Evolutionary conservation across 2,329 filamentous ascomycete genomes (phyloP), one percentile per base, ranked within the genome.

Genomic region (Scopulariopsis brevicaulis): DNA sequence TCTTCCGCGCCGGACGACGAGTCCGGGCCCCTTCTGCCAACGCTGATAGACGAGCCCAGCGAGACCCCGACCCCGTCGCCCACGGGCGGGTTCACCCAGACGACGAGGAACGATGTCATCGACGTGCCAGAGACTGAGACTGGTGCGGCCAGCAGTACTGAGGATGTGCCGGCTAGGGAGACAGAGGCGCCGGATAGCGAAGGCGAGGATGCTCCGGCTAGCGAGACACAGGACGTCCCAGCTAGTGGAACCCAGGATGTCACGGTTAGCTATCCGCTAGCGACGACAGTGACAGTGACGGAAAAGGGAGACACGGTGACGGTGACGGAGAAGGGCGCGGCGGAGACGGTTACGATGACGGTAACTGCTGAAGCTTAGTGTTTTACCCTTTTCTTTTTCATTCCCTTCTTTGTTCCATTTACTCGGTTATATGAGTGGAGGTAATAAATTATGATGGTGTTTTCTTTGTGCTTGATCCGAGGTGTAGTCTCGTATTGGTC

Each of bases 261-360:
- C 14, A 15, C 40, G 40, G n/a, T 46, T 14, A 46, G 40, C 14
- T n/a, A 18, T n/a, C 40, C 40, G 5, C 40, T 15, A n/a, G 7
- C 14, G 40, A n/a, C 40, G 15, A 15, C 40, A 14, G 11, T 53
- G 11, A 60, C 59, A 11, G 48, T 59, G 34, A 58, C 54, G 15
- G 52, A 56, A 46, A 35, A 43, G 22, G 43, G 15, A n/a, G 55
- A 32, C n/a, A n/a, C 37, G 37, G 4, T 52, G 18, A 60, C 59
- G 20, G 48, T 59, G 34, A 58, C 54, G 15, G 52, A 56, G 53
- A 35, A 43, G 22, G 43, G 18, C 20, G 55, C 59, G 11, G 34
- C 52, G 25, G n/a, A 54, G 52, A 54, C 52, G 24, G 52, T 54
- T 37, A 54, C 52, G 14, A 6, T 7, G 52, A 37, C 34, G 12